Evolutionary conservation across 2,329 filamentous ascomycete species (phyloP).

Genomic region (Epichloe festucae): DNA sequence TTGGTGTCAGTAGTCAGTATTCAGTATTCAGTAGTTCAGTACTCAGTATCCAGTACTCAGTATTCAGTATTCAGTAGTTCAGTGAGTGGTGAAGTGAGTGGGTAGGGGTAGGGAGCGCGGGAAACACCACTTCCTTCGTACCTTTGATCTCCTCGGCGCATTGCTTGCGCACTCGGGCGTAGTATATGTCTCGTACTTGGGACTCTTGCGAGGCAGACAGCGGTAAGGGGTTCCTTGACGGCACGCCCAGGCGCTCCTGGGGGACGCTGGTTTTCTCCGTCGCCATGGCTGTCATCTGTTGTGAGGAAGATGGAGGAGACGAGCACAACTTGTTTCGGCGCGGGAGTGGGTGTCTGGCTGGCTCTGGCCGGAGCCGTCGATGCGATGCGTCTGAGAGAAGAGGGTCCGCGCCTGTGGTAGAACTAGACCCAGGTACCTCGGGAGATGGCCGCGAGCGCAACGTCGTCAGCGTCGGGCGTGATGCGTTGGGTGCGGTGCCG

Average conservation of each 20-base stretch:
- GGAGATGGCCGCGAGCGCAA: too few species aligned
- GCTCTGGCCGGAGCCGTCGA: not conserved
- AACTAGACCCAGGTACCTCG: too few species aligned
- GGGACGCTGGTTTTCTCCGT: conserved; percentile 20
- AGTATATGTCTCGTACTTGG: conserved; percentile 69
- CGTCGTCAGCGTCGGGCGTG: too few species aligned
- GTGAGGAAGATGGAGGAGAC: not conserved
- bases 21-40: not conserved
- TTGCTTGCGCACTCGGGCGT: conserved; percentile 61
- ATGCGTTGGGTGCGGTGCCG: not conserved
- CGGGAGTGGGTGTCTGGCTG: not conserved
- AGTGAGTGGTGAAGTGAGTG: not conserved
- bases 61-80: not conserved
- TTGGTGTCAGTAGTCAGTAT: not conserved
- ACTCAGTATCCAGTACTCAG: not conserved
- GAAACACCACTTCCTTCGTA: conserved; percentile 21
- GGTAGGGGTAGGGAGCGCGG: too few species aligned
- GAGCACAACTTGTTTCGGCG: too few species aligned
- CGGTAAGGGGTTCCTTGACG: conserved; percentile 66
- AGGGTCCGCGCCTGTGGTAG: too few species aligned
- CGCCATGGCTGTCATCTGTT: not conserved
- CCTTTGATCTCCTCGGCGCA: conserved; percentile 72
- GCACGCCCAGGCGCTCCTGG: conserved; percentile 29
- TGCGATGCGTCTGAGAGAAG: too few species aligned
- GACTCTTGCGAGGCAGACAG: conserved; percentile 70